These are phyloP conservation scores for Corrigiola litoralis DNA, from an alignment of 179 eudicot species.

Conservation along the genomic window DNA sequence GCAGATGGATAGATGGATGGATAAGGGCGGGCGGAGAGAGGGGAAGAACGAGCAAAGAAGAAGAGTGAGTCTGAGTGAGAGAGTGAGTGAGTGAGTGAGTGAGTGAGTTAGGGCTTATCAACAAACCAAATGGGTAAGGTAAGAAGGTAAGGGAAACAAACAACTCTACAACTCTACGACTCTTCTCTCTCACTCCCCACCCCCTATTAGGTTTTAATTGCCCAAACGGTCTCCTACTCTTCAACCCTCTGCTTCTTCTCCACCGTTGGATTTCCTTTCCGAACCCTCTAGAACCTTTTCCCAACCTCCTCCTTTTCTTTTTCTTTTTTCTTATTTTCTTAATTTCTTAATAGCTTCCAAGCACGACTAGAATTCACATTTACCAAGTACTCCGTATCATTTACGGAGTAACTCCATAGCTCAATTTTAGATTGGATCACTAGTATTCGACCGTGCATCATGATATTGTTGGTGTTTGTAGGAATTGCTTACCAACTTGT, in stretches of 20 bases:
- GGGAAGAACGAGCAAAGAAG: background rate
- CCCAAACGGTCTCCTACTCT: slow-evolving; percentile 4
- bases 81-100: background rate
- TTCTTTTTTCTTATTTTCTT: background rate
- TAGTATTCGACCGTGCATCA: no score
- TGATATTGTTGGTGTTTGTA: no score
- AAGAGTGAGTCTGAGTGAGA: background rate
- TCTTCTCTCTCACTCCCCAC: no score
- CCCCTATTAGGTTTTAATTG: slow-evolving; percentile 18
- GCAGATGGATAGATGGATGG: no score
- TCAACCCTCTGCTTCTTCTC: slow-evolving; percentile 24
- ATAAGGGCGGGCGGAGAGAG: background rate
- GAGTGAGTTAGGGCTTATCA: background rate
- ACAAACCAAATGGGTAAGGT: background rate
- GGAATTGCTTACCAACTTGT: no score
- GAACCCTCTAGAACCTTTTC: slow-evolving; percentile 30
- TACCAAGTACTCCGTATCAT: no score
- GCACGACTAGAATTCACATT: no score
- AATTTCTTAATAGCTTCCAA: no score
- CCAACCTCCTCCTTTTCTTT: background rate
- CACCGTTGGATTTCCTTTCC: slow-evolving; percentile 22
- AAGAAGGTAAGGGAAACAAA: no score
- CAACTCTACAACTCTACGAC: background rate
- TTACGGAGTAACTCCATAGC: no score
- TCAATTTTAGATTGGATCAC: no score